Evolutionary conservation across 2,329 filamentous ascomycete species (phyloP).

Genomic region (Tothia fuscella): DNA sequence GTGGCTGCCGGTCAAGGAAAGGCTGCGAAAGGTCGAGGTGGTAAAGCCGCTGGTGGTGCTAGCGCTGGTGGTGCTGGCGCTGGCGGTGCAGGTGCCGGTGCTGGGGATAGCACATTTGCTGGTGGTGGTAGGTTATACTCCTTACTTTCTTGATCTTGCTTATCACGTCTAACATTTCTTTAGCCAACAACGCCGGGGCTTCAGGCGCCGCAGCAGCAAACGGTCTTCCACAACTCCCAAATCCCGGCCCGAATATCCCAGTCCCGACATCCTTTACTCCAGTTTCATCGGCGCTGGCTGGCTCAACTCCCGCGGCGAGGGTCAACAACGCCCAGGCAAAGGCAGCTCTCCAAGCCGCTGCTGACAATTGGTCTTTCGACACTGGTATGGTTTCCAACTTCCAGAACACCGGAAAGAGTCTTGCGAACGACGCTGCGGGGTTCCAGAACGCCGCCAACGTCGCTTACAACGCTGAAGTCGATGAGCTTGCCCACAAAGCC

Average conservation of each 20-base stretch:
- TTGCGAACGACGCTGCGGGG: constrained; percentile 21
- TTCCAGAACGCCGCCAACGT: constrained; percentile 27
- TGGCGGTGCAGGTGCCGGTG: background rate
- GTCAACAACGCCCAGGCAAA: background rate
- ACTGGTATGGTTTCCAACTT: constrained; percentile 29
- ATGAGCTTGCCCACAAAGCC: constrained; percentile 28
- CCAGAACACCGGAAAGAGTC: constrained; percentile 21
- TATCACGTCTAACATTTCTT: background rate
- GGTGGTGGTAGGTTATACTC: constrained; percentile 1
- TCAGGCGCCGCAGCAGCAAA: constrained; percentile 3
- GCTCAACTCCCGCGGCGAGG: constrained; percentile 1
- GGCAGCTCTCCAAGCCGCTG: constrained; percentile 15
- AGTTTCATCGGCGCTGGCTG: background rate
- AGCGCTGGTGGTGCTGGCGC: background rate
- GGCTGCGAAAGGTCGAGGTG: background rate
- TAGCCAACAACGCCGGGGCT: constrained; percentile 8
- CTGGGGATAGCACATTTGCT: background rate
- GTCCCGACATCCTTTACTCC: constrained; percentile 9
- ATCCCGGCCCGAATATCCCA: constrained; percentile 7
- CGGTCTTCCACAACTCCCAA: constrained; percentile 8
- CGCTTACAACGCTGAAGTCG: constrained; percentile 27
- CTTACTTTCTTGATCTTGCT: background rate
- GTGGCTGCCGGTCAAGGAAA: background rate
- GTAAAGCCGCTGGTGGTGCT: background rate
- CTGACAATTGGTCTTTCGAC: constrained; percentile 26